Conservation (phyloP, 2,329 filamentous ascomycete species). For the Intubia oerlemansii region DNA sequence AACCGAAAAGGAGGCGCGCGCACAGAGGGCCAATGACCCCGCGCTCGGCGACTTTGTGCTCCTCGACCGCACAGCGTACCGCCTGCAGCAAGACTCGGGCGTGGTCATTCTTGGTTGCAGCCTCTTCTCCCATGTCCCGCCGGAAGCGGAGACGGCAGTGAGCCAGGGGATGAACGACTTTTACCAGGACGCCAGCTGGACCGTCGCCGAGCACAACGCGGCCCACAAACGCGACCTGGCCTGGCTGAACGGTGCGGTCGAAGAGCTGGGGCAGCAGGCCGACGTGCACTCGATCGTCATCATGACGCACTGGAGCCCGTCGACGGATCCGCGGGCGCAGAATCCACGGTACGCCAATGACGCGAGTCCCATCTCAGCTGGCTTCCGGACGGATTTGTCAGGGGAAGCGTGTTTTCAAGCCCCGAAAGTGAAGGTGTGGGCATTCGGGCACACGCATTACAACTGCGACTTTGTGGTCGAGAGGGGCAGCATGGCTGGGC, state of each 20-base stretch:
- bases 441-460: conserved; percentile 27
- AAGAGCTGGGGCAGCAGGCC: conserved; percentile 9
- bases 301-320: conserved; percentile 22
- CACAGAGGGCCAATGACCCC: not conserved
- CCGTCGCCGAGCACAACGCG: conserved; percentile 15
- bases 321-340: conserved; percentile 12
- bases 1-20: conserved; percentile 13
- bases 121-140: conserved; percentile 25
- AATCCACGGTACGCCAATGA: conserved; percentile 15
- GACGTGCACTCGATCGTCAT: conserved; percentile 13
- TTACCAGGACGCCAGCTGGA: conserved; percentile 13
- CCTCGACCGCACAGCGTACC: conserved; percentile 14
- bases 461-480: conserved; percentile 18
- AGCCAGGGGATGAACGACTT: conserved; percentile 28
- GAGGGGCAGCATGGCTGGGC: conserved; percentile 2
- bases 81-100: conserved; percentile 8
- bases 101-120: conserved; percentile 17
- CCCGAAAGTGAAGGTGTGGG: conserved; percentile 19
- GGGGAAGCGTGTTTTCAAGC: conserved; percentile 15
- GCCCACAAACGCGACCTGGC: conserved; percentile 17
- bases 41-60: conserved; percentile 18
- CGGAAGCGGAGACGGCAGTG: conserved; percentile 16
- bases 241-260: conserved; percentile 20
- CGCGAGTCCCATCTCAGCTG: conserved; percentile 8
- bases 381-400: conserved; percentile 20